A percentile compares a stretch with the other conserved stretches of the same genome.
Conservation (phyloP, 2,329 filamentous ascomycete genomes). For the Aspergillus nomiae region DNA sequence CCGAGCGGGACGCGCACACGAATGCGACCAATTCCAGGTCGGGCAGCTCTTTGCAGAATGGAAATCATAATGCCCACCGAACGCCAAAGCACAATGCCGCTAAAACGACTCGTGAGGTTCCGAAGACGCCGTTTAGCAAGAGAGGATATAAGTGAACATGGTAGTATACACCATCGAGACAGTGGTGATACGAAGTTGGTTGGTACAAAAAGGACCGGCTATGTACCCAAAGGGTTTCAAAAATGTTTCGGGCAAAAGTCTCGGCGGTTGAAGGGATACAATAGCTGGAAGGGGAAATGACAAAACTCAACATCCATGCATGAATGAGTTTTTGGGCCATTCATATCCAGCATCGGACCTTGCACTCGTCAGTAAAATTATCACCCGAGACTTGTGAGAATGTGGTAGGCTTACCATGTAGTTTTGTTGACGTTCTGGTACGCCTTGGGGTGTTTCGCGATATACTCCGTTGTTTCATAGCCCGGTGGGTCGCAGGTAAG, state of each 20-base stretch:
- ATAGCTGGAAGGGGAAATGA: background rate
- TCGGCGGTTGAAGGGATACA: background rate
- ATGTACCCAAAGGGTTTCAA: background rate
- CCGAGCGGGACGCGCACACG: background rate
- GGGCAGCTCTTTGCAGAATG: background rate
- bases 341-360: constrained; percentile 48
- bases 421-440: constrained; percentile 68
- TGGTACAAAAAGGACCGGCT: background rate
- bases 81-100: constrained; percentile 23
- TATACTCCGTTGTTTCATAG: constrained; percentile 69
- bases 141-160: background rate
- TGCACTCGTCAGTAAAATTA: constrained; percentile 7
- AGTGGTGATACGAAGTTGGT: background rate
- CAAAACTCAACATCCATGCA: constrained; percentile 54
- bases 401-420: constrained; percentile 53
- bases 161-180: background rate
- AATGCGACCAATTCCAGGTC: background rate
- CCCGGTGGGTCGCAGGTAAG: constrained; percentile 69
- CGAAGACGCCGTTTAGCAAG: background rate
- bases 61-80: background rate
- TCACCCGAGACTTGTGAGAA: too few relatives aligned
- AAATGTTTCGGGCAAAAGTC: background rate
- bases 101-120: constrained; percentile 8
- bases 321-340: constrained; percentile 60
- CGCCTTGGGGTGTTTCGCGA: constrained; percentile 60